Percentiles rank a stretch among this genome's conserved stretches.
These are phyloP conservation scores for Russula griseocarnosa DNA, from an alignment of 768 basidiomycete genomes.

Conservation along the genomic window DNA sequence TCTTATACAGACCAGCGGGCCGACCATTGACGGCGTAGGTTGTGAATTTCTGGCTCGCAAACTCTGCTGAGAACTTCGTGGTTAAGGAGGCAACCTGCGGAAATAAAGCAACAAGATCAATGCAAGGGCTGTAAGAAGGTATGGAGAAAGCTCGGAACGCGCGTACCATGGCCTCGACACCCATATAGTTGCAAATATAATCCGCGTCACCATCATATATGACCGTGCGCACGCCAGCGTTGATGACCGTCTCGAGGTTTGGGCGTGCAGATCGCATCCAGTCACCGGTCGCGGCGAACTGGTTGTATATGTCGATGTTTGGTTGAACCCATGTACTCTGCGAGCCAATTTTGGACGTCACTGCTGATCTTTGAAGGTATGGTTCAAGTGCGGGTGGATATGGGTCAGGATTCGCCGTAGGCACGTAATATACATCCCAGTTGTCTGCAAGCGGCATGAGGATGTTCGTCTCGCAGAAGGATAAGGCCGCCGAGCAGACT, in stretches of 20 bases:
- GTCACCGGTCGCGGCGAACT: conserved; percentile 50
- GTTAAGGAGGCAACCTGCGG: conserved; percentile 45
- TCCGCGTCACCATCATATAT: conserved; percentile 58
- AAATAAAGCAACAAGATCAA: background rate
- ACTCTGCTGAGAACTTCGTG: conserved; percentile 45
- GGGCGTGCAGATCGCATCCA: conserved; percentile 53
- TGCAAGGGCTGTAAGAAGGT: background rate
- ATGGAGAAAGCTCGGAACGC: background rate
- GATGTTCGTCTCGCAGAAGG: conserved; percentile 55
- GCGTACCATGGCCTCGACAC: conserved; percentile 54
- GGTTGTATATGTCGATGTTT: conserved; percentile 42
- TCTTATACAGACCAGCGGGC: conserved; percentile 51
- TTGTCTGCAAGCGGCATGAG: conserved; percentile 36
- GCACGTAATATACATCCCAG: conserved; percentile 55
- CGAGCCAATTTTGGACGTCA: conserved; percentile 41
- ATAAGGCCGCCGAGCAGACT: conserved; percentile 40
- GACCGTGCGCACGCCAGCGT: conserved; percentile 51
- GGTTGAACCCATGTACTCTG: conserved; percentile 42
- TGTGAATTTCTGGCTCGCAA: conserved; percentile 42
- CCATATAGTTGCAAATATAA: conserved; percentile 52
- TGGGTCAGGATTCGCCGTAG: conserved; percentile 40
- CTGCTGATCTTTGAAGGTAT: conserved; percentile 34
- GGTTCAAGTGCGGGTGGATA: conserved; percentile 45
- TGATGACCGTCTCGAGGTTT: conserved; percentile 52
- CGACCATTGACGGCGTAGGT: conserved; percentile 51